Conservation (phyloP, 345 rosid genomes). For the Pelargonium nanum region DNA sequence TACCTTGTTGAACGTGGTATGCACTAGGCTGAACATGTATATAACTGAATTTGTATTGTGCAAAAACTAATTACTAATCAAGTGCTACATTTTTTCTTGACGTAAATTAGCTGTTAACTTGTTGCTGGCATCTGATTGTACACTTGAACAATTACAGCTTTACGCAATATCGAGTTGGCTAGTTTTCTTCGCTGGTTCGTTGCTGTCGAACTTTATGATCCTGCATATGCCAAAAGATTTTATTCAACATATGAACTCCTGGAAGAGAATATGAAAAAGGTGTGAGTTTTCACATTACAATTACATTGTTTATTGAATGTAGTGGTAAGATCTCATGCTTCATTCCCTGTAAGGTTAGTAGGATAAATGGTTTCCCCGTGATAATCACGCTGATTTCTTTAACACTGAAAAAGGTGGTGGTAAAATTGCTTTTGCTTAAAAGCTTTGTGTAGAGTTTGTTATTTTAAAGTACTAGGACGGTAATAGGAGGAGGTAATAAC, state of each 20-base stretch:
- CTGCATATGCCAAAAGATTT: conserved; percentile 68
- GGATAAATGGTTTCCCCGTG: background rate
- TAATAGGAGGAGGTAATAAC: background rate
- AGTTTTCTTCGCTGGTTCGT: conserved; percentile 97
- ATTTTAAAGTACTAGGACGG: background rate
- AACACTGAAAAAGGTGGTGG: too few species aligned
- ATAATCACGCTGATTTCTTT: too few species aligned
- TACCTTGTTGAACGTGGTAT: conserved; percentile 89
- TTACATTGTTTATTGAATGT: background rate
- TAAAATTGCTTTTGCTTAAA: too few species aligned
- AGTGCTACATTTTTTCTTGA: background rate
- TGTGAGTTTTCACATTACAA: conserved; percentile 26
- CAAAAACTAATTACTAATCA: background rate
- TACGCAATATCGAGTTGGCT: conserved; percentile 77
- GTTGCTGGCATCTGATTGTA: conserved; percentile 16
- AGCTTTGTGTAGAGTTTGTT: too few species aligned
- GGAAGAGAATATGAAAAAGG: conserved; percentile 68
- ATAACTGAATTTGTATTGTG: too few species aligned
- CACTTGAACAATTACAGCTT: conserved; percentile 45
- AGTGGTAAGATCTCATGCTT: background rate
- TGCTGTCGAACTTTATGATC: conserved; percentile 84
- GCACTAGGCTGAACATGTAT: background rate
- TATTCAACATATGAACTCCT: conserved; percentile 70
- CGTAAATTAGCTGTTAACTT: background rate
- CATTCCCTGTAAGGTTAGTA: background rate